Evolutionary conservation across 441 rosid genomes (phyloP).

Genomic region (Aleurites moluccanus): DNA sequence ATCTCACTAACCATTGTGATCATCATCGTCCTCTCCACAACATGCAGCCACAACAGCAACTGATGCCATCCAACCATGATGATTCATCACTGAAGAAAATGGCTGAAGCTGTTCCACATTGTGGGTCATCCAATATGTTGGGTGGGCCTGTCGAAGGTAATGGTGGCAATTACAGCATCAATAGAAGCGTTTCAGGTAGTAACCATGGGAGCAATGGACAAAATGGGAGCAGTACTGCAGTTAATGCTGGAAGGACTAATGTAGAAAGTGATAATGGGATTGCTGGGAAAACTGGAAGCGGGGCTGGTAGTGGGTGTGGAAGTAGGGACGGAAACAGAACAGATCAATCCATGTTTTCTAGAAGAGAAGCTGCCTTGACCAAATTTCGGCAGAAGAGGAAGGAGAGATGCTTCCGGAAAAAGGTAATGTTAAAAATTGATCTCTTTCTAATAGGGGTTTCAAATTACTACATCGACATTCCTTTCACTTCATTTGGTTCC

Average conservation of each 20-base stretch:
- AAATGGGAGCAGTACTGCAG: slow-evolving; percentile 50
- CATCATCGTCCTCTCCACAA: slow-evolving; percentile 22
- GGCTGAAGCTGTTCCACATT: slow-evolving; percentile 45
- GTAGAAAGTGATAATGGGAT: slow-evolving; percentile 39
- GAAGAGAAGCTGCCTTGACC: slow-evolving; percentile 51
- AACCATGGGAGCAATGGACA: slow-evolving; percentile 61
- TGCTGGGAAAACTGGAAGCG: slow-evolving; percentile 44
- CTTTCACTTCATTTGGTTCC: not conserved
- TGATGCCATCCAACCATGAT: slow-evolving; percentile 33
- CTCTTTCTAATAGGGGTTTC: not conserved
- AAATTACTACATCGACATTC: not conserved
- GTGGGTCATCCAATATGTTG: slow-evolving; percentile 56
- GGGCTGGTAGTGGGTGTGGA: slow-evolving; percentile 39
- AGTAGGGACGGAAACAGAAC: slow-evolving; percentile 36
- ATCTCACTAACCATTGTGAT: slow-evolving; percentile 27
- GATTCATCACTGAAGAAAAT: slow-evolving; percentile 38
- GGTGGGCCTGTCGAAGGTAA: slow-evolving; percentile 43
- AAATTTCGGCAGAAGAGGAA: slow-evolving; percentile 57
- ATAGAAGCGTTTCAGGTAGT: slow-evolving; percentile 61
- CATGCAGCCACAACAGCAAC: slow-evolving; percentile 27
- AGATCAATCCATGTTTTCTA: slow-evolving; percentile 35
- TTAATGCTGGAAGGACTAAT: slow-evolving; percentile 41
- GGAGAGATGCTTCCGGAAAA: slow-evolving; percentile 56
- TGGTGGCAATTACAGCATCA: slow-evolving; percentile 47
- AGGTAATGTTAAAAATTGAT: slow-evolving; percentile 32